Conservation (phyloP, 345 rosid species). For the Mallotus nudiflorus region DNA sequence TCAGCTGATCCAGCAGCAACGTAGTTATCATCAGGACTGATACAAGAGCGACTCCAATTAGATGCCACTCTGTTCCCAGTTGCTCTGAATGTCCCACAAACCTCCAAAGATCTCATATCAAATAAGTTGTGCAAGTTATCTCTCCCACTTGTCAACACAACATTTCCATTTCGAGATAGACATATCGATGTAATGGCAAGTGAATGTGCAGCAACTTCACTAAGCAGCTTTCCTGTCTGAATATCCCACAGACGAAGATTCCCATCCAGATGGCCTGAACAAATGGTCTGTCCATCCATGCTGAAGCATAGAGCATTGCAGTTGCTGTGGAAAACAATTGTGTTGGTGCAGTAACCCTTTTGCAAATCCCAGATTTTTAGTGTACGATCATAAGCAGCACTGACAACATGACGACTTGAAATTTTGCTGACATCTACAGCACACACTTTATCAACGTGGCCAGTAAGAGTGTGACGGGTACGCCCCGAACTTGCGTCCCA, state of each 20-base stretch:
- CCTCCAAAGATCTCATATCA: slow-evolving; percentile 78
- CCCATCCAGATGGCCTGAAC: slow-evolving; percentile 97
- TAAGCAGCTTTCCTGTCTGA: slow-evolving; percentile 74
- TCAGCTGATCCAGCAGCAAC: slow-evolving; percentile 94
- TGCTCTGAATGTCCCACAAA: slow-evolving; percentile 80
- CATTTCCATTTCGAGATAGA: slow-evolving; percentile 65
- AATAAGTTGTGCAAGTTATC: slow-evolving; percentile 89
- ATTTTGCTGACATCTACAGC: slow-evolving; percentile 91
- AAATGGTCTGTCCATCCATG: slow-evolving; percentile 83
- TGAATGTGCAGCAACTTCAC: slow-evolving; percentile 91
- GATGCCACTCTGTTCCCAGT: slow-evolving; percentile 81
- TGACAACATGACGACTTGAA: slow-evolving; percentile 80
- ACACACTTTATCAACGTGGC: slow-evolving; percentile 86
- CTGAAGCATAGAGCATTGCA: slow-evolving; percentile 86
- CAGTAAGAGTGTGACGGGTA: slow-evolving; percentile 80
- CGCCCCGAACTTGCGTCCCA: slow-evolving; percentile 89
- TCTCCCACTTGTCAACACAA: slow-evolving; percentile 81
- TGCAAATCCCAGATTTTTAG: slow-evolving; percentile 96
- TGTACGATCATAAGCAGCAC: slow-evolving; percentile 96
- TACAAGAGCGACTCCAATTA: slow-evolving; percentile 95
- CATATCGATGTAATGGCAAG: slow-evolving; percentile 78
- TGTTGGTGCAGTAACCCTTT: slow-evolving; percentile 92
- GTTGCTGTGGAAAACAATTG: slow-evolving; percentile 81
- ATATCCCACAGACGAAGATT: slow-evolving; percentile 94
- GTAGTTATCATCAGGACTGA: slow-evolving; percentile 79